phyloP scores from a whole-genome alignment of 371 early-diverging fungal species.

The Blakeslea trispora region DNA sequence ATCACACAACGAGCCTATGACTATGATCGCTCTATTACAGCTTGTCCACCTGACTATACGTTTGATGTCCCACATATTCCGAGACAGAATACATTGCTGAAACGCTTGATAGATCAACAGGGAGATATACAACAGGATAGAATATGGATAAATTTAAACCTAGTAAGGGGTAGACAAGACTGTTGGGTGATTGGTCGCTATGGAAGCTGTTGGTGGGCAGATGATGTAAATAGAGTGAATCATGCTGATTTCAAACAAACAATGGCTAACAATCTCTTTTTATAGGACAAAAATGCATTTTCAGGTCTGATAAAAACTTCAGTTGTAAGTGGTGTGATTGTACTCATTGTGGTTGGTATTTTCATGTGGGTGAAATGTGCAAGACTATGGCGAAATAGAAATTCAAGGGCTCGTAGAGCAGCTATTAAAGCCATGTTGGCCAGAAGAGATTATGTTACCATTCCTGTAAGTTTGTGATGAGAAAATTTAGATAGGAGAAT shows the following conservation, averaged over 20 bases:
- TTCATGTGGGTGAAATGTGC: slow-evolving; percentile 49
- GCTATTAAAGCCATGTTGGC: slow-evolving; percentile 36
- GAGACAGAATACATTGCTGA: slow-evolving; percentile 27
- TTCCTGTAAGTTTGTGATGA: slow-evolving; percentile 36
- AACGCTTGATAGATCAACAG: neutral
- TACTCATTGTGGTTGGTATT: slow-evolving; percentile 36
- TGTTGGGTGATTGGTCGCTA: slow-evolving; percentile 44
- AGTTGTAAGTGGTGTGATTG: slow-evolving; percentile 38
- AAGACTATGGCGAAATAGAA: slow-evolving; percentile 38
- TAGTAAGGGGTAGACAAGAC: slow-evolving; percentile 14
- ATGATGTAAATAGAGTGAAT: slow-evolving; percentile 18
- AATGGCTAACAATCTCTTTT: neutral
- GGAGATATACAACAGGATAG: slow-evolving; percentile 16
- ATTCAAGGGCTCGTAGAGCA: slow-evolving; percentile 32
- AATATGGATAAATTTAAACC: slow-evolving; percentile 45
- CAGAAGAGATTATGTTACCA: slow-evolving; percentile 44
- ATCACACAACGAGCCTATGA: slow-evolving; percentile 26
- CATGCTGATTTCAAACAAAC: neutral
- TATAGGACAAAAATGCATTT: slow-evolving; percentile 13
- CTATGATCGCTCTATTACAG: slow-evolving; percentile 33
- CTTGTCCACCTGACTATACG: slow-evolving; percentile 35
- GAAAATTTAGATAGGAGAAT: no score
- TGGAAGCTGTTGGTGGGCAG: slow-evolving; percentile 43
- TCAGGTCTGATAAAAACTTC: slow-evolving; percentile 39
- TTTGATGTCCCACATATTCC: slow-evolving; percentile 40